Evolutionary conservation across 345 rosid species (phyloP).

Genomic region (Clausena lansium): DNA sequence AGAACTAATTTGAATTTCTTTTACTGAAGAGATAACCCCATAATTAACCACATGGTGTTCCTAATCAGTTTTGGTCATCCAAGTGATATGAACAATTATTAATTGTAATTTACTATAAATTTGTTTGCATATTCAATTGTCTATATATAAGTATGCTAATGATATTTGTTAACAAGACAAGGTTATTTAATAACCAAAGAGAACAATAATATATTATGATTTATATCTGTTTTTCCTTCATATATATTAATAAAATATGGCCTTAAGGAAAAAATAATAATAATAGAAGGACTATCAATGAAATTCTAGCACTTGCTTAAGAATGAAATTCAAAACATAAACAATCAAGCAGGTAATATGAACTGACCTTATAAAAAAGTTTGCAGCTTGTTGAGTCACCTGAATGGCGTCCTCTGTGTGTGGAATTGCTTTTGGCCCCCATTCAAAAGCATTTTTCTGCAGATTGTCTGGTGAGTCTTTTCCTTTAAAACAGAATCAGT

Average conservation of each 20-base stretch:
- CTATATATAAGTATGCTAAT: background rate
- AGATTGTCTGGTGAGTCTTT: slow-evolving; percentile 7
- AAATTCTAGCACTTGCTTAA: background rate
- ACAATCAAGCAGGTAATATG: background rate
- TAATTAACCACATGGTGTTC: background rate
- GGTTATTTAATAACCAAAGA: background rate
- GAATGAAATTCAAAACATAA: background rate
- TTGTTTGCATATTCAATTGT: background rate
- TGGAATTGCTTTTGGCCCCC: slow-evolving; percentile 77
- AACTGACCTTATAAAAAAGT: slow-evolving; percentile 70
- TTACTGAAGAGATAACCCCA: too few species aligned
- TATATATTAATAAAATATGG: background rate
- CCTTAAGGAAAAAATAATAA: background rate
- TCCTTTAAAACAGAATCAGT: background rate
- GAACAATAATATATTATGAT: background rate
- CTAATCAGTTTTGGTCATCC: background rate
- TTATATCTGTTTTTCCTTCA: background rate
- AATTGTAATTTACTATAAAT: background rate
- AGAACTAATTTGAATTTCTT: background rate
- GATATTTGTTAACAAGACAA: background rate
- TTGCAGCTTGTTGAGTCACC: slow-evolving; percentile 84
- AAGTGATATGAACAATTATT: background rate
- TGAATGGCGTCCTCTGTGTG: slow-evolving; percentile 87
- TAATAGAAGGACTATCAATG: background rate
- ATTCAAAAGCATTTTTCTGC: slow-evolving; percentile 97